Evolutionary conservation across 1,284 basidiomycete genomes (phyloP).

Genomic region (Puccinia coronata): DNA sequence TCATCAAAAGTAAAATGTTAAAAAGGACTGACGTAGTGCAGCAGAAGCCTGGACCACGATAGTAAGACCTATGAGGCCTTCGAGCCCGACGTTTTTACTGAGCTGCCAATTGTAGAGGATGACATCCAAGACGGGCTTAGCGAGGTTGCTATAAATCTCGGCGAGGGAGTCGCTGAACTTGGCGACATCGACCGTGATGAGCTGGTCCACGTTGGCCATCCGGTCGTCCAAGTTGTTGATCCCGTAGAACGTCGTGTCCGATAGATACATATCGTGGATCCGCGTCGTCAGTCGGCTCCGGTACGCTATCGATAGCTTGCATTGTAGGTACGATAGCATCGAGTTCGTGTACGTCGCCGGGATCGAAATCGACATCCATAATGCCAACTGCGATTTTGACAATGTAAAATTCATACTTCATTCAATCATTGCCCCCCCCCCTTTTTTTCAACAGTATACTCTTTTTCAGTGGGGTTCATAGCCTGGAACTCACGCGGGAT

Average conservation of each 20-base stretch:
- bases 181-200: conserved; percentile 94
- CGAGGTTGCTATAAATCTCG: conserved; percentile 89
- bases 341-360: conserved; percentile 94
- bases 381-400: conserved; percentile 67
- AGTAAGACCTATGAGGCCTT: conserved; percentile 82
- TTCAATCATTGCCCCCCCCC: conserved; percentile 44
- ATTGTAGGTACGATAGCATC: conserved; percentile 91
- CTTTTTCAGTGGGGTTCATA: too few species aligned
- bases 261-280: conserved; percentile 81
- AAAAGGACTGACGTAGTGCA: conserved; percentile 67
- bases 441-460: background rate
- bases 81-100: conserved; percentile 88
- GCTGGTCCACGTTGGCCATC: conserved; percentile 96
- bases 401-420: background rate
- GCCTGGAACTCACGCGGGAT: conserved; percentile 20
- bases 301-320: conserved; percentile 88
- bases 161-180: conserved; percentile 88
- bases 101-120: conserved; percentile 96
- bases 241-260: conserved; percentile 82
- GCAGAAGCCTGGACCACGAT: conserved; percentile 80
- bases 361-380: conserved; percentile 90
- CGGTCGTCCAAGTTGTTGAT: conserved; percentile 82
- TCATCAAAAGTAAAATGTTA: background rate
- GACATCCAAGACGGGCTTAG: conserved; percentile 82
- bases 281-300: conserved; percentile 81